Evolutionary conservation across 2,329 filamentous ascomycete species (phyloP).

Genomic region (Sporothrix luriei): DNA sequence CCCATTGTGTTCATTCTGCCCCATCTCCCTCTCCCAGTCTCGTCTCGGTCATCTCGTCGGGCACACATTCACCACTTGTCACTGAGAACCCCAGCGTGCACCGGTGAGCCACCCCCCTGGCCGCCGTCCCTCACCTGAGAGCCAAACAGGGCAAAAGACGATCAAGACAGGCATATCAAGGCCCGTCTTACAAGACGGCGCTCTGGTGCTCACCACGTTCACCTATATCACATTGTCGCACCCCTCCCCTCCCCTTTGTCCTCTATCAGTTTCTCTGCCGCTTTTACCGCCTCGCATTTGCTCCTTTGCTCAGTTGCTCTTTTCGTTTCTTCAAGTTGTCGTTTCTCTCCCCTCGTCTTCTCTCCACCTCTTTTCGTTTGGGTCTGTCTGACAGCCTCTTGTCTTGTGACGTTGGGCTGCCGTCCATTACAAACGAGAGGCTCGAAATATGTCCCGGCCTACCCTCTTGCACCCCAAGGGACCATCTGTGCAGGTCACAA

Average conservation of each 20-base stretch:
- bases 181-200: conserved; percentile 1
- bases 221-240: conserved; percentile 21
- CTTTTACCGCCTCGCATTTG: neutral
- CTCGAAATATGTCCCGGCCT: conserved; percentile 30
- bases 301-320: neutral
- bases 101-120: conserved; percentile 2
- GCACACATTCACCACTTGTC: neutral
- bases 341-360: neutral
- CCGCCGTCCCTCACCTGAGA: neutral
- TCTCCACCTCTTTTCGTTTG: conserved; percentile 30
- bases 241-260: neutral
- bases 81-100: neutral
- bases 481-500: conserved; percentile 24
- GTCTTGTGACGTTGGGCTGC: neutral
- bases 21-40: neutral
- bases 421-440: neutral
- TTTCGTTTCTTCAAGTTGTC: neutral
- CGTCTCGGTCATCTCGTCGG: neutral
- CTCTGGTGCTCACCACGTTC: neutral
- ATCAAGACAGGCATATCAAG: neutral
- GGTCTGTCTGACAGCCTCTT: neutral
- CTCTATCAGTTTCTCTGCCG: neutral
- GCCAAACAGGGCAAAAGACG: neutral
- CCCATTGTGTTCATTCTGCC: neutral
- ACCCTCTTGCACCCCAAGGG: conserved; percentile 22